Base-by-base conservation (phyloP, 2,329 filamentous ascomycete genomes). In the Arthrobotrys iridis region DNA sequence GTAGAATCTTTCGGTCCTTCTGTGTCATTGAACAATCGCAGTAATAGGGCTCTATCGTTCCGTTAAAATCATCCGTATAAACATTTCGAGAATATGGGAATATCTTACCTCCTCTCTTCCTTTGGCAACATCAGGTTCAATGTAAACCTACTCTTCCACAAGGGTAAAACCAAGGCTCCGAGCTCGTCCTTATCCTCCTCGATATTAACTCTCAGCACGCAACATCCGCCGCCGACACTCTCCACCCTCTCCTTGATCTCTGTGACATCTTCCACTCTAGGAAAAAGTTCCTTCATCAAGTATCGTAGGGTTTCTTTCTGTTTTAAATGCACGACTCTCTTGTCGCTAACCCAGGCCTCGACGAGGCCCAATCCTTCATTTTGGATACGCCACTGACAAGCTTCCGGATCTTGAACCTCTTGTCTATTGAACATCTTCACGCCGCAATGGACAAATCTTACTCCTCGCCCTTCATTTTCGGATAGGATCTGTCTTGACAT, bases 351-450 rank as follows among this genome's bases (percentile, higher is more conserved):
- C 86, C 96, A 98, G 24, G 92, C 91, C 81, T 97, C 91, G 35
- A 97, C 86, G 78, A 99, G 93, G 7, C 91, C 89, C 84, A 99
- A 89, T 22, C 95, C 95, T 83, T 99, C 95, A 10, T 90, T 91
- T 85, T 99, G 95, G 79, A 99, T 95, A 50, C 95, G 89, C 95
- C 95, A 99, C 71, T 90, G 88, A 84, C 93, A 97, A 33, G 95
- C 91, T 64, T 93, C 90, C 35, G 90, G 89, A 3, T 90, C 91
- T 73, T 96, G 93, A 0, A 92, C 91, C 80, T 97, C 93, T 82
- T 98, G 94, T 85, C 96, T 97, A 85, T 98, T 95, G 82, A 96
- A 99, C 93, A 98, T 98, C 84, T 96, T 96, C 33, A 99, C 93
- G 77, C 95, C 95, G 58, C 91, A 94, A 83, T 99, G 95, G 57